A percentile compares a stretch with the other conserved stretches of the same genome.
Evolutionary conservation across 2,329 filamentous ascomycete genomes (phyloP).

Genomic region (Fusarium lyarnte): DNA sequence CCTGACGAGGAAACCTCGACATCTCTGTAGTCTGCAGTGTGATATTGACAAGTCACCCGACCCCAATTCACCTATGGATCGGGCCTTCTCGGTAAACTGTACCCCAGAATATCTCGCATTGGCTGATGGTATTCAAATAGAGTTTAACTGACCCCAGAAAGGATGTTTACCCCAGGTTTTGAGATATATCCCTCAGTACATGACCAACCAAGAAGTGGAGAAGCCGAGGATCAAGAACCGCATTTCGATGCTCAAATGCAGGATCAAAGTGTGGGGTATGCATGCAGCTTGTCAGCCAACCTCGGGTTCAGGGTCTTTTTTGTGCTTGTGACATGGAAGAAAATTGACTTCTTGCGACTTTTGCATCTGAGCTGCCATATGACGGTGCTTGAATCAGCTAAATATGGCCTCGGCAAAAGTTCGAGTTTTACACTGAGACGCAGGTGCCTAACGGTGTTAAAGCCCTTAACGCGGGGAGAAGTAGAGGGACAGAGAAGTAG

Average conservation of each 20-base stretch:
- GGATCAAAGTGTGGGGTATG: neutral
- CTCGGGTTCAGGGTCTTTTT: neutral
- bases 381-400: too few relatives aligned
- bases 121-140: neutral
- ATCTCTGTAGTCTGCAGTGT: rapidly evolving
- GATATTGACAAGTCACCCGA: neutral
- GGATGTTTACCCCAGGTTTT: neutral
- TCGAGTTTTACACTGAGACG: too few relatives aligned
- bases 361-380: neutral
- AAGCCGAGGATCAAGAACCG: neutral
- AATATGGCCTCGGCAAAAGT: too few relatives aligned
- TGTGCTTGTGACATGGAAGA: neutral
- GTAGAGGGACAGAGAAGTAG: too few relatives aligned
- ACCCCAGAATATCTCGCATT: neutral
- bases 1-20: neutral
- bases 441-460: too few relatives aligned
- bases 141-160: neutral
- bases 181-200: neutral
- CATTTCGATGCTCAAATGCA: neutral
- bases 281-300: neutral
- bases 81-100: neutral
- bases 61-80: neutral
- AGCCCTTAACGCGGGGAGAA: too few relatives aligned
- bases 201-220: neutral
- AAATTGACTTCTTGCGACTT: neutral